Conservation (phyloP, 805 yeast species). For the Isabelozyma gotoi region DNA sequence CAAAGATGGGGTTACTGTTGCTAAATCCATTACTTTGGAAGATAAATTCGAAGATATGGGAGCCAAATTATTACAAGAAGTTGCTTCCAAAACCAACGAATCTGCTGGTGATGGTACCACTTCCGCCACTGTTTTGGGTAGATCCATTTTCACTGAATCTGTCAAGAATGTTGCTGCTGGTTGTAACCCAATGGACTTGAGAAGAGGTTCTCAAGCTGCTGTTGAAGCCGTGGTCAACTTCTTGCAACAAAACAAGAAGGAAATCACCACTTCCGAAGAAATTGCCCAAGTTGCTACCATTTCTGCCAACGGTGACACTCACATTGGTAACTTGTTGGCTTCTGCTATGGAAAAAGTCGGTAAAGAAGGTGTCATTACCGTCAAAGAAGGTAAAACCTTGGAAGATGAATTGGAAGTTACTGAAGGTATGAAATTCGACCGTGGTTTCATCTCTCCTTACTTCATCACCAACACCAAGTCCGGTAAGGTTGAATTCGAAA, state of each 20-base stretch:
- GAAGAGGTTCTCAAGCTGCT: constrained; percentile 97
- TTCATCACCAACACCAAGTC: constrained; percentile 90
- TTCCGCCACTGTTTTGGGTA: constrained; percentile 93
- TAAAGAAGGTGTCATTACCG: constrained; percentile 97
- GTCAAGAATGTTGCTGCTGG: constrained; percentile 98
- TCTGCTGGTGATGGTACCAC: constrained; percentile 99
- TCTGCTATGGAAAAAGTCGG: constrained; percentile 98
- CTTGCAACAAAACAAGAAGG: constrained; percentile 83
- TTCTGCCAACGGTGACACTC: constrained; percentile 93
- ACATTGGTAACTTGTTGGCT: constrained; percentile 88
- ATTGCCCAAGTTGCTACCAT: constrained; percentile 98
- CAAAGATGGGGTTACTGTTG: constrained; percentile 98
- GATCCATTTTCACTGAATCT: constrained; percentile 91
- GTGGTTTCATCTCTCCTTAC: constrained; percentile 96
- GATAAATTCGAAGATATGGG: constrained; percentile 97
- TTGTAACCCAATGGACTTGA: constrained; percentile 96
- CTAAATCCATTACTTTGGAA: constrained; percentile 74
- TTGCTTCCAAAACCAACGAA: constrained; percentile 95
- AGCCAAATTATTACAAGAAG: constrained; percentile 92
- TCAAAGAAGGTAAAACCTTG: constrained; percentile 94
- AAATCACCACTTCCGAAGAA: constrained; percentile 90
- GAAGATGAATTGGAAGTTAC: constrained; percentile 95
- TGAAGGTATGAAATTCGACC: constrained; percentile 98
- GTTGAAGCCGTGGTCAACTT: constrained; percentile 89
- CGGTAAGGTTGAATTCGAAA: constrained; percentile 93